Percentiles rank a stretch among this genome's conserved stretches.
Evolutionary conservation across 2,329 filamentous ascomycete genomes (phyloP).

Genomic region (Didymella glomerata): DNA sequence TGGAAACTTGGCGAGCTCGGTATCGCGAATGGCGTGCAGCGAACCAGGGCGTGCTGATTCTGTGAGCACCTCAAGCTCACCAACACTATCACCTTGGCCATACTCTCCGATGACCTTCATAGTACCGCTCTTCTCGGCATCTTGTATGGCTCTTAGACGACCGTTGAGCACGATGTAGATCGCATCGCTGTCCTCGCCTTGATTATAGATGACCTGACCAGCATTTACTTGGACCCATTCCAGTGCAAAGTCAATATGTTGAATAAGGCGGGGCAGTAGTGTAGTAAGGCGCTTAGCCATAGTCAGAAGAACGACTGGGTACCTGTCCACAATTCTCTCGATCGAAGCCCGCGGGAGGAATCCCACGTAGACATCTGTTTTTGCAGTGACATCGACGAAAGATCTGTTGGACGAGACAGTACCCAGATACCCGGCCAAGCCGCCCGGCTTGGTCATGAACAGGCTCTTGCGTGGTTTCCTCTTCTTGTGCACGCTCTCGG

Average conservation of each 20-base stretch:
- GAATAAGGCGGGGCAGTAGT: conserved; percentile 84
- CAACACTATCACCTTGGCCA: conserved; percentile 96
- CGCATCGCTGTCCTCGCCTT: conserved; percentile 94
- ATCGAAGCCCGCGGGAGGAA: conserved; percentile 86
- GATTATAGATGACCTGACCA: conserved; percentile 92
- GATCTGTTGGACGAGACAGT: conserved; percentile 95
- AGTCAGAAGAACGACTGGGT: conserved; percentile 90
- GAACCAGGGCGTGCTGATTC: conserved; percentile 91
- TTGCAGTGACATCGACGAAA: conserved; percentile 95
- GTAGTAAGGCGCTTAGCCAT: conserved; percentile 95
- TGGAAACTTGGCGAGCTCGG: conserved; percentile 94
- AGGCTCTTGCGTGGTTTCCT: conserved; percentile 73
- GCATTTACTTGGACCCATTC: conserved; percentile 98
- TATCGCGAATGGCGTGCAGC: conserved; percentile 94
- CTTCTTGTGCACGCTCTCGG: conserved; percentile 51
- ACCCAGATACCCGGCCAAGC: conserved; percentile 91
- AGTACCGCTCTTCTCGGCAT: conserved; percentile 75
- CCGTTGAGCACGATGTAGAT: conserved; percentile 98
- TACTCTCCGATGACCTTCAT: conserved; percentile 90
- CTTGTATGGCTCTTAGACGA: conserved; percentile 82
- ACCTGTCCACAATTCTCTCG: conserved; percentile 90
- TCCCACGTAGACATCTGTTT: conserved; percentile 97
- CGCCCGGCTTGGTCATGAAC: conserved; percentile 92
- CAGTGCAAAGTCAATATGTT: conserved; percentile 97
- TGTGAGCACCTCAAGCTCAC: conserved; percentile 95